Percentiles rank a stretch among this genome's conserved stretches.
Evolutionary conservation across 352 stramenopile genomes (phyloP).

Genomic region (Pythium grandisporangium): DNA sequence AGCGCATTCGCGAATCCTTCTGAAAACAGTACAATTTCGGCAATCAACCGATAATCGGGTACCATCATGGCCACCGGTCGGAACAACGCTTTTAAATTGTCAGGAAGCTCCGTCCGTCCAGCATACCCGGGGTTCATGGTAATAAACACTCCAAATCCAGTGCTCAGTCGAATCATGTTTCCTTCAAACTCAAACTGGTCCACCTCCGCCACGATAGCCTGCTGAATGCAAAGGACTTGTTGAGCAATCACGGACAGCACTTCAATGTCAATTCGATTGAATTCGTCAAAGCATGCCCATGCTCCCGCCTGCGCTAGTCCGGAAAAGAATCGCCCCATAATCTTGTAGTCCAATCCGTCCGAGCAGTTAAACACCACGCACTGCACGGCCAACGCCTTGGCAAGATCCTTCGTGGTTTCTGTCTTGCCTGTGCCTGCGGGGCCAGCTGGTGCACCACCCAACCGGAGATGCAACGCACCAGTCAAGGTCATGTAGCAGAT

Average conservation of each 20-base stretch:
- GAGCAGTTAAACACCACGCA: constrained; percentile 96
- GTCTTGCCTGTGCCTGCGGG: constrained; percentile 93
- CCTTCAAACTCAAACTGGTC: constrained; percentile 92
- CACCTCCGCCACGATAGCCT: constrained; percentile 86
- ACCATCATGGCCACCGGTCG: constrained; percentile 94
- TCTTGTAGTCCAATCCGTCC: constrained; percentile 94
- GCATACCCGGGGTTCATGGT: constrained; percentile 95
- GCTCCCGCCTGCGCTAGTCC: constrained; percentile 88
- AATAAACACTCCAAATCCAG: constrained; percentile 92
- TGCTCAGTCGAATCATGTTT: constrained; percentile 87
- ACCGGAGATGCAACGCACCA: constrained; percentile 87
- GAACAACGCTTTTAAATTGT: constrained; percentile 94
- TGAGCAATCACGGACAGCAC: constrained; percentile 95
- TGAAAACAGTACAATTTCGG: constrained; percentile 93
- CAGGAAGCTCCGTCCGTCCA: constrained; percentile 87
- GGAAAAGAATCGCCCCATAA: constrained; percentile 95
- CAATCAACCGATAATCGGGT: constrained; percentile 91
- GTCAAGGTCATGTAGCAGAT: constrained; percentile 94
- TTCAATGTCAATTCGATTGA: constrained; percentile 96
- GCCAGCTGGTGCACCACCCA: constrained; percentile 89
- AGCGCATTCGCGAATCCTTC: constrained; percentile 91
- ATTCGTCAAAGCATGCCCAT: constrained; percentile 96
- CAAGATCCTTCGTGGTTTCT: constrained; percentile 93
- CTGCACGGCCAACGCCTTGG: constrained; percentile 90
- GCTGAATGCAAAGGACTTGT: constrained; percentile 92